These are phyloP conservation scores for Phyllosticta citriasiana DNA, from an alignment of 2,329 filamentous ascomycete genomes.

Conservation along the genomic window DNA sequence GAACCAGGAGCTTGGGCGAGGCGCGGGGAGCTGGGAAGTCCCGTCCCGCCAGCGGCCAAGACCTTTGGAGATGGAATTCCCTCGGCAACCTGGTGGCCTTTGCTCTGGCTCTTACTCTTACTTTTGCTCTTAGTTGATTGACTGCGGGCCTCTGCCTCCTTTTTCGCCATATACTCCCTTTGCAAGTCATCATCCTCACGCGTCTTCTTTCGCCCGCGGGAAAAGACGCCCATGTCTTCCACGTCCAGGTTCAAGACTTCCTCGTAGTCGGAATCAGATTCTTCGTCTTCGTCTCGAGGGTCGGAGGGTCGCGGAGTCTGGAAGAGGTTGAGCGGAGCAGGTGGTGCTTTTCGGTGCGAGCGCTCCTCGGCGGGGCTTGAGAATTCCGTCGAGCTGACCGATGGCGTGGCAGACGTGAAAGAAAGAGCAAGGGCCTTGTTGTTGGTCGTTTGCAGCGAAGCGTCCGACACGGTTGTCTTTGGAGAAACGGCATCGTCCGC, in stretches of 20 bases:
- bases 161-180: constrained; percentile 56
- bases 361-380: constrained; percentile 20
- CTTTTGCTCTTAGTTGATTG: constrained; percentile 57
- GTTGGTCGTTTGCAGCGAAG: constrained; percentile 11
- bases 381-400: constrained; percentile 27
- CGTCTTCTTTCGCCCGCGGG: constrained; percentile 70
- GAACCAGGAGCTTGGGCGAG: constrained; percentile 25
- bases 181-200: constrained; percentile 78
- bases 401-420: constrained; percentile 29
- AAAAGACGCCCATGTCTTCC: constrained; percentile 47
- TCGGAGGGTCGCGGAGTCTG: constrained; percentile 32
- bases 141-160: constrained; percentile 61
- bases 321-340: constrained; percentile 69
- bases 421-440: constrained; percentile 26
- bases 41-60: constrained; percentile 1
- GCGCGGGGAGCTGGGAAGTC: constrained; percentile 28
- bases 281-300: constrained; percentile 42
- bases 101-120: constrained; percentile 40
- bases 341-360: constrained; percentile 67
- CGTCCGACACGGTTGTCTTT: constrained; percentile 1
- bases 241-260: constrained; percentile 56
- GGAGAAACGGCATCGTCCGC: constrained; percentile 8
- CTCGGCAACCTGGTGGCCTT: constrained; percentile 19
- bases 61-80: constrained; percentile 12
- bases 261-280: constrained; percentile 72